A percentile compares a stretch with the other conserved stretches of the same genome.
Conservation (phyloP, 139 green algal genomes). For the Coelastrella sp. region DNA sequence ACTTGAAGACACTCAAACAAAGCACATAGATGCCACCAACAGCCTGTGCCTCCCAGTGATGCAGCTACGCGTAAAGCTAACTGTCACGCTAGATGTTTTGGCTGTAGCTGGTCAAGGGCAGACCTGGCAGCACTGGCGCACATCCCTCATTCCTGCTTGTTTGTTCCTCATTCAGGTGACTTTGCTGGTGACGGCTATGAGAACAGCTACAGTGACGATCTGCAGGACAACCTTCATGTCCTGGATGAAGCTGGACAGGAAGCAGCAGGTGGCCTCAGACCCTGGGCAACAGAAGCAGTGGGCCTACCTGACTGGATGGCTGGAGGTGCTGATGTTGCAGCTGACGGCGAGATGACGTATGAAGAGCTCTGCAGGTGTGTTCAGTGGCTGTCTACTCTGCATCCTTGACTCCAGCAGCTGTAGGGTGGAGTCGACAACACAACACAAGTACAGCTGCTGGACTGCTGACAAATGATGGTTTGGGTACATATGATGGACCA, state of each 20-base stretch:
- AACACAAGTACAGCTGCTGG: no score
- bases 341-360: constrained; percentile 53
- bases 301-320: constrained; percentile 15
- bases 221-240: neutral
- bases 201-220: neutral
- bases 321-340: constrained; percentile 3
- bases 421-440: no score
- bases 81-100: no score
- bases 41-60: no score
- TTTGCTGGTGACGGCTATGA: constrained; percentile 34
- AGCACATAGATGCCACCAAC: no score
- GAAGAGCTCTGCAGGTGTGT: constrained; percentile 69
- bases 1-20: no score
- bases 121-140: no score
- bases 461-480: no score
- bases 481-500: no score
- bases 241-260: neutral
- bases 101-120: no score
- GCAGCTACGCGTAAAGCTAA: no score
- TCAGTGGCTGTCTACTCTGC: neutral
- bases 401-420: no score
- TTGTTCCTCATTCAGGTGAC: neutral
- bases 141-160: neutral
- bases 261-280: constrained; percentile 13
- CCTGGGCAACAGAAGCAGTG: constrained; percentile 19